Evolutionary conservation across 2,329 filamentous ascomycete genomes (phyloP).

Genomic region (Pseudopyrenochaeta lycopersici): DNA sequence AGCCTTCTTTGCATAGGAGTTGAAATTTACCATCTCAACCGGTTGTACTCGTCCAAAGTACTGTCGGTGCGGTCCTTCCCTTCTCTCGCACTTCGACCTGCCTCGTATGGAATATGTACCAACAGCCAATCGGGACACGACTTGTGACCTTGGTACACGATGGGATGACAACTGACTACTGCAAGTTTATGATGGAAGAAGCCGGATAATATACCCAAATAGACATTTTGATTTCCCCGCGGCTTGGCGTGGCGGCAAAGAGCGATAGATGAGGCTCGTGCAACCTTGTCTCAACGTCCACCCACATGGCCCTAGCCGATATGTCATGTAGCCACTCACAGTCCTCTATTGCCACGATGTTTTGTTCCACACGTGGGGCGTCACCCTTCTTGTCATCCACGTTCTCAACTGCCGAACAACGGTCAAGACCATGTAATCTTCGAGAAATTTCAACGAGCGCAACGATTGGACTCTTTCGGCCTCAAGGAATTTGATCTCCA

Average conservation of each 20-base stretch:
- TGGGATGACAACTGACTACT: background rate
- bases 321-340: background rate
- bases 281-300: slow-evolving; percentile 16
- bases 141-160: background rate
- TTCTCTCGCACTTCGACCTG: background rate
- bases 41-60: slow-evolving; percentile 3
- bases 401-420: slow-evolving; percentile 16
- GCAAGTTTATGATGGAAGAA: slow-evolving; percentile 1
- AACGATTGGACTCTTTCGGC: background rate
- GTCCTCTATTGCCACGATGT: background rate
- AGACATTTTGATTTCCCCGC: slow-evolving; percentile 11
- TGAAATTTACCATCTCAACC: background rate
- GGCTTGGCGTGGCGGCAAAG: slow-evolving; percentile 23
- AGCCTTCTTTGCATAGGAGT: background rate
- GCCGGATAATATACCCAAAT: slow-evolving; percentile 15
- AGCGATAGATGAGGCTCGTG: slow-evolving; percentile 19
- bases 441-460: background rate
- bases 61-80: background rate
- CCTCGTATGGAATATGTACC: background rate
- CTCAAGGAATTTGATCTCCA: background rate
- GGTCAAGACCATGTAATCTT: slow-evolving; percentile 12
- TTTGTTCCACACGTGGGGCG: slow-evolving; percentile 7
- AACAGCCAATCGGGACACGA: slow-evolving; percentile 3
- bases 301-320: slow-evolving; percentile 4
- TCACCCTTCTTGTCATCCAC: background rate